Conservation (phyloP, 345 rosid species). For the Noccaea bulbosa region DNA sequence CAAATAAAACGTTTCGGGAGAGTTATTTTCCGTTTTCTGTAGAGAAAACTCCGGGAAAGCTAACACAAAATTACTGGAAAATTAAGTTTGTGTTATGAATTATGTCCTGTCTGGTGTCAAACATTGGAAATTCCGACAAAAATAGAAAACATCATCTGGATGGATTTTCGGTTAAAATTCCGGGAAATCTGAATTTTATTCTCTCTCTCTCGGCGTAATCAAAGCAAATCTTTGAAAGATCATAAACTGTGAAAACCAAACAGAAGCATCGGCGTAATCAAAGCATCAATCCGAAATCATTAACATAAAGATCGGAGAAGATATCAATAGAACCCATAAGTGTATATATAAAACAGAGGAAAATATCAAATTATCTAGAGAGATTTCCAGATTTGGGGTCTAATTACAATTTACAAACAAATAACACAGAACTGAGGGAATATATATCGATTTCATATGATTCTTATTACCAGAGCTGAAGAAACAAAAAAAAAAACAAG, state of each 20-base stretch:
- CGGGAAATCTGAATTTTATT: not conserved
- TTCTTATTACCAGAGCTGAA: not conserved
- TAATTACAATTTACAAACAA: conserved; percentile 25
- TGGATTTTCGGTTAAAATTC: not conserved
- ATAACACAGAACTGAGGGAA: not conserved
- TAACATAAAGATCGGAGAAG: conserved; percentile 36
- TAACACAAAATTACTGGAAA: conserved; percentile 1
- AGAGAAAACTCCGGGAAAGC: conserved; percentile 21
- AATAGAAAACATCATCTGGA: not conserved
- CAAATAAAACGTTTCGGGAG: conserved; percentile 16
- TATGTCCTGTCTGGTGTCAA: not conserved
- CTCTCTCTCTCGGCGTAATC: not conserved
- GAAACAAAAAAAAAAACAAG: conserved; percentile 4
- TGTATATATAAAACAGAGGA: conserved; percentile 32
- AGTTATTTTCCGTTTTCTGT: too few species aligned
- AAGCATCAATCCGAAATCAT: conserved; percentile 20
- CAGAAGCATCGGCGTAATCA: conserved; percentile 6
- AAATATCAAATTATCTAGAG: conserved; percentile 3
- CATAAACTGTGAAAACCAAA: too few species aligned
- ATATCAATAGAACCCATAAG: not conserved
- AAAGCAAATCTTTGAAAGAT: too few species aligned
- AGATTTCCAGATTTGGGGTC: conserved; percentile 32
- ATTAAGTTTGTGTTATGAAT: conserved; percentile 5
- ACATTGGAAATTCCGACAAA: conserved; percentile 12
- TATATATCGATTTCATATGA: not conserved